Evolutionary conservation across 768 basidiomycete species (phyloP).

Genomic region (Scleroderma bovista): DNA sequence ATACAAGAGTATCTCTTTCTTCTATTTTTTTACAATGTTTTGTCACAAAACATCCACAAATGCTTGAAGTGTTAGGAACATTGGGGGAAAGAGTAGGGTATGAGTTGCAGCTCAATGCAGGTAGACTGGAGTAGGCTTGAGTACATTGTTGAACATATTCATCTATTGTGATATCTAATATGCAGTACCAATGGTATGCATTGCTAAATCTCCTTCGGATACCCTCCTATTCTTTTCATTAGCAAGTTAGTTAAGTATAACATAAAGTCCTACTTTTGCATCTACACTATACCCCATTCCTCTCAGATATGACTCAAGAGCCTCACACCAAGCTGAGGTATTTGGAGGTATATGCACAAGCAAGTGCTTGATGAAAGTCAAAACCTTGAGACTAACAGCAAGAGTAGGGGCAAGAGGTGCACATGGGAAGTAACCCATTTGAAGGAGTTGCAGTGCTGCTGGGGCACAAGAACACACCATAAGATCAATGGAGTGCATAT

Average conservation of each 20-base stretch:
- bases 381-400: conserved; percentile 26
- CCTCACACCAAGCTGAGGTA: conserved; percentile 22
- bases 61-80: too few relatives aligned
- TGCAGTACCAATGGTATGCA: conserved; percentile 22
- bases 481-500: not conserved
- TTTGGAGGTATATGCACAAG: conserved; percentile 25
- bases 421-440: conserved; percentile 22
- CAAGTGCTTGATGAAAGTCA: conserved; percentile 22
- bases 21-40: too few relatives aligned
- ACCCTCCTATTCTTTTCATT: conserved; percentile 11
- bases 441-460: conserved; percentile 20
- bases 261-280: conserved; percentile 5
- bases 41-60: too few relatives aligned
- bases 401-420: conserved; percentile 25
- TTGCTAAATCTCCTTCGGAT: conserved; percentile 20
- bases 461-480: conserved; percentile 1
- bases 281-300: conserved; percentile 15
- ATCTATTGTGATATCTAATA: conserved; percentile 9
- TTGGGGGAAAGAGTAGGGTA: not conserved
- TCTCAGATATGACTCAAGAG: conserved; percentile 20
- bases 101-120: too few relatives aligned
- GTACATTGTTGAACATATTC: conserved; percentile 3
- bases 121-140: not conserved
- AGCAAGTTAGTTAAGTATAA: not conserved
- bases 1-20: too few relatives aligned